These are phyloP conservation scores for Pichia paraexigua DNA, from an alignment of 805 yeast genomes.

Conservation along the genomic window DNA sequence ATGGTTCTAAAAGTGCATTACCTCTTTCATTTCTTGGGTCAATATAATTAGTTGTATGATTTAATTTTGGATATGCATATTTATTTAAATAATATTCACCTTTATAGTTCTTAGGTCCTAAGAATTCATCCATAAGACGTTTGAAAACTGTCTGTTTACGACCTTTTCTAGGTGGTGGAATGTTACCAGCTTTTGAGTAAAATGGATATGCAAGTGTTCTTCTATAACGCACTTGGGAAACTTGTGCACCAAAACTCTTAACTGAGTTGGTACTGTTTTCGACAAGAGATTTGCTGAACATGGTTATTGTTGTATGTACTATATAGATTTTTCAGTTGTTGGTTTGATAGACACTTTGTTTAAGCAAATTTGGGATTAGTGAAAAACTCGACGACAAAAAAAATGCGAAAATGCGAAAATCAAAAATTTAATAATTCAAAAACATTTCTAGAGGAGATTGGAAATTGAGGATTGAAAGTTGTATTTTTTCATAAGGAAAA, in stretches of 20 bases:
- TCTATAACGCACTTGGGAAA: constrained; percentile 40
- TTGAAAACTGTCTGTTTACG: constrained; percentile 46
- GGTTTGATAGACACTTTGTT: not conserved
- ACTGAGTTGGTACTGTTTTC: constrained; percentile 6
- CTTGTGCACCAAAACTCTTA: constrained; percentile 23
- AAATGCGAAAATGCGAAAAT: not conserved
- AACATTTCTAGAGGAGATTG: too few relatives aligned
- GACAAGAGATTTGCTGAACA: constrained; percentile 3
- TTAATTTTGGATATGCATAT: constrained; percentile 57
- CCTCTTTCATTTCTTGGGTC: constrained; percentile 46
- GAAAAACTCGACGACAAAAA: not conserved
- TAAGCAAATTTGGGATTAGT: not conserved
- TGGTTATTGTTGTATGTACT: not conserved
- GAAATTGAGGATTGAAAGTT: too few relatives aligned
- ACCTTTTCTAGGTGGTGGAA: constrained; percentile 29
- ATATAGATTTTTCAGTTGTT: not conserved
- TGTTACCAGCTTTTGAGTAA: constrained; percentile 37
- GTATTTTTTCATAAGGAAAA: too few relatives aligned
- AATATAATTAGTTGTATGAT: constrained; percentile 68
- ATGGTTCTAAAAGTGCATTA: constrained; percentile 18
- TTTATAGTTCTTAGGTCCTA: constrained; percentile 77
- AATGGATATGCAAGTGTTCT: constrained; percentile 48
- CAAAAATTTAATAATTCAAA: not conserved
- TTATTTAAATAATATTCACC: constrained; percentile 77
- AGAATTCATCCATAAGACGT: constrained; percentile 59